phyloP scores from a whole-genome alignment of 1,139 yeast genomes.

The Blastobotrys capitulatus region DNA sequence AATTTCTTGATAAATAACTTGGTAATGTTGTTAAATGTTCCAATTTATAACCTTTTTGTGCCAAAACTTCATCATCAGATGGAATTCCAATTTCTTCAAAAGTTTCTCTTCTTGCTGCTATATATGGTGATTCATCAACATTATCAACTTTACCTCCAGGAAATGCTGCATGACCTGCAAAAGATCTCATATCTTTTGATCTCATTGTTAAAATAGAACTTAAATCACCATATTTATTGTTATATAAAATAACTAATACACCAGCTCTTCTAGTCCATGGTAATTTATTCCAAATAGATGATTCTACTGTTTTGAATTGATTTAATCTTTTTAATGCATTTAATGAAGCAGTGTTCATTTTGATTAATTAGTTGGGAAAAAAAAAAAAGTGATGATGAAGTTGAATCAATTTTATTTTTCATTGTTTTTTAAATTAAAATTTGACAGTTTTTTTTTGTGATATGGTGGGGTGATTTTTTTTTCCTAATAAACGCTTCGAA shows the following conservation, averaged over 20 bases:
- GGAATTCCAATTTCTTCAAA: slow-evolving; percentile 81
- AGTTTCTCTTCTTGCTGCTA: slow-evolving; percentile 74
- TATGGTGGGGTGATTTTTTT: neutral
- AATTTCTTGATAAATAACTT: slow-evolving; percentile 69
- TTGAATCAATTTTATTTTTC: neutral
- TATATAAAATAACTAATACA: slow-evolving; percentile 68
- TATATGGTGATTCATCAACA: slow-evolving; percentile 56
- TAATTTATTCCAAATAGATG: slow-evolving; percentile 48
- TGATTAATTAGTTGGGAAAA: neutral
- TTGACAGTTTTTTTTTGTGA: neutral
- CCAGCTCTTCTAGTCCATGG: slow-evolving; percentile 67
- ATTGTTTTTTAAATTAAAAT: no score
- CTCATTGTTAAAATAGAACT: slow-evolving; percentile 74
- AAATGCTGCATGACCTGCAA: slow-evolving; percentile 82
- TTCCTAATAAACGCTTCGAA: no score
- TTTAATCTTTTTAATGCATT: slow-evolving; percentile 5
- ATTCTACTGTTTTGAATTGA: neutral
- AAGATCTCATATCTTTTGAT: slow-evolving; percentile 59
- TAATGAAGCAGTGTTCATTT: slow-evolving; percentile 5
- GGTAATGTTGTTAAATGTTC: slow-evolving; percentile 62
- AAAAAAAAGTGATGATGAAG: neutral
- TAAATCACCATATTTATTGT: slow-evolving; percentile 59
- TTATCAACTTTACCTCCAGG: slow-evolving; percentile 60
- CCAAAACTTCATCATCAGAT: slow-evolving; percentile 42
- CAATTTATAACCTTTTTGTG: slow-evolving; percentile 27